These are phyloP conservation scores for Penicillium coprophilum DNA, from an alignment of 495 filamentous ascomycete species.

Conservation along the genomic window DNA sequence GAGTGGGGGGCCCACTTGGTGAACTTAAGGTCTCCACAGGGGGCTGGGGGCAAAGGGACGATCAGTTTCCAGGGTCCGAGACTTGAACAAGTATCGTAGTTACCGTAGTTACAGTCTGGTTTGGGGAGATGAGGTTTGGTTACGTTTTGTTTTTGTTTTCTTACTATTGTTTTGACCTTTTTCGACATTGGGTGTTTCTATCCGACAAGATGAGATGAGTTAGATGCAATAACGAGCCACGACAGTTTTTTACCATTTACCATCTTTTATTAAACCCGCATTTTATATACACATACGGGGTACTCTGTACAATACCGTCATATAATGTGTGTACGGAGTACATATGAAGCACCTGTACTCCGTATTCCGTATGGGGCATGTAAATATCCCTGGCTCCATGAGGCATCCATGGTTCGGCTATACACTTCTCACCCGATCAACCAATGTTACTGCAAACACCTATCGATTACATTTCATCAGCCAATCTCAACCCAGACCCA, in stretches of 20 bases:
- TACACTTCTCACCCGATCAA: neutral
- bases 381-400: too few relatives aligned
- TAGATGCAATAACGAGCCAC: conserved; percentile 2
- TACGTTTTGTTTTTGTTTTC: neutral
- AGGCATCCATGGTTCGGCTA: neutral
- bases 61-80: neutral
- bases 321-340: too few relatives aligned
- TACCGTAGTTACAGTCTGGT: neutral
- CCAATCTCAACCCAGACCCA: neutral
- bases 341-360: too few relatives aligned
- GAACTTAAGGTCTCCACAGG: conserved; percentile 7
- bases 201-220: neutral
- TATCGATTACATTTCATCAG: neutral
- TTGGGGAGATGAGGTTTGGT: neutral
- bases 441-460: conserved; percentile 1
- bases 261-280: too few relatives aligned
- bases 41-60: neutral
- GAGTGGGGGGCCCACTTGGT: conserved; percentile 16
- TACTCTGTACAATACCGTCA: neutral
- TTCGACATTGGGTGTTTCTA: neutral
- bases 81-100: neutral
- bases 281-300: too few relatives aligned
- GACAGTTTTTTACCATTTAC: neutral
- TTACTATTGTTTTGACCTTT: neutral
- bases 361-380: too few relatives aligned